Evolutionary conservation across 2,329 filamentous ascomycete genomes (phyloP), one percentile per base, ranked within the genome.

Genomic region (Hypoxylon sp.): DNA sequence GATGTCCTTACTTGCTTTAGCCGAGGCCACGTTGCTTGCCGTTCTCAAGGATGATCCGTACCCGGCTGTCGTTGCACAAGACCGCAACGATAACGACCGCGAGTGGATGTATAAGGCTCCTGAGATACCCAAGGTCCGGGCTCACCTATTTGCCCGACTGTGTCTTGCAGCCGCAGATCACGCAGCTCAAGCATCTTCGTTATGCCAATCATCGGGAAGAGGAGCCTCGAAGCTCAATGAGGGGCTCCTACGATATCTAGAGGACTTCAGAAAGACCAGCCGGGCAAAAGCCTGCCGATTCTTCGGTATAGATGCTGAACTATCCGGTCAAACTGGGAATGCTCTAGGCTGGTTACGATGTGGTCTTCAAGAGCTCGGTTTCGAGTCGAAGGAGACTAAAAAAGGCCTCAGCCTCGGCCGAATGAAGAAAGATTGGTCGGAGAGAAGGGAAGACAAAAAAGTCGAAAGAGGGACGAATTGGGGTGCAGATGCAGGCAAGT

Each of bases 101-200:
- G 95, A 98, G 72, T 99, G 95, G 95, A 98, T 98, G 94, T 97
- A 96, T 79, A 93, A 92, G 74, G 88, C 93, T 0, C 93, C 95
- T 0, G 89, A 93, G 55, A 93, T 98, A 52, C 92, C 94, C 30
- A 94, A 95, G 76, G 94, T 97, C 17, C 90, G 95, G 50, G 93
- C 93, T 7, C 90, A 97, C 75, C 84, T 99, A 1, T 97, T 97
- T 76, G 94, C 94, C 1, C 86, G 95, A 0, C 83, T 98, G 6
- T 98, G 94, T 77, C 86, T 98, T 10, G 93, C 94, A 0, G 93
- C 94, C 0, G 90, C 92, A 0, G 94, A 98, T 72, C 94, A 98
- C 79, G 94, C 94, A 0, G 88, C 90, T 25, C 90, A 91, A 76
- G 93, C 93, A 9, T 78, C 82, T 17, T 84, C 87, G 1, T 75